phyloP scores from a whole-genome alignment of 2,329 filamentous ascomycete species.

The Pseudonectria buxi region DNA sequence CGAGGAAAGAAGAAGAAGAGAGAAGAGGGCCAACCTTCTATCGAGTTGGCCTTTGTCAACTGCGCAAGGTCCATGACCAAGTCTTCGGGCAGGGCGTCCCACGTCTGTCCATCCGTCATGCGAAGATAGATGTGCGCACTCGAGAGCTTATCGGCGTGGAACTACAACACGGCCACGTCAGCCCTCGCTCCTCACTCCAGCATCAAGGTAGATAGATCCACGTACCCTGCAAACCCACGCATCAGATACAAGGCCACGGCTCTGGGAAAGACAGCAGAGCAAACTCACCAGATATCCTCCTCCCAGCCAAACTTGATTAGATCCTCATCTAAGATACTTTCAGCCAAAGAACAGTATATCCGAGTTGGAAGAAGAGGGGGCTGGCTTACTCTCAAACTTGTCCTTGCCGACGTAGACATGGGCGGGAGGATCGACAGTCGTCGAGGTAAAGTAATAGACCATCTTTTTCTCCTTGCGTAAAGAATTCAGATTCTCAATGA shows the following conservation, averaged over 20 bases:
- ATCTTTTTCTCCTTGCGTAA: conserved; percentile 41
- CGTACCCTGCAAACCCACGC: conserved; percentile 24
- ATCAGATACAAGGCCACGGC: too few relatives aligned
- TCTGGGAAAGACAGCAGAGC: neutral
- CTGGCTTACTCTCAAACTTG: conserved; percentile 85
- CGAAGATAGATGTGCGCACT: conserved; percentile 95
- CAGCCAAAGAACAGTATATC: conserved; percentile 9
- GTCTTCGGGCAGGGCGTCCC: conserved; percentile 71
- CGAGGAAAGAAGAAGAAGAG: too few relatives aligned
- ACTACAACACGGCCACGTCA: conserved; percentile 45
- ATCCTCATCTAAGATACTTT: conserved; percentile 68
- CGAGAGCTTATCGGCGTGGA: conserved; percentile 95
- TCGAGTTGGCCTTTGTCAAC: conserved; percentile 96
- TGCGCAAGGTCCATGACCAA: conserved; percentile 88
- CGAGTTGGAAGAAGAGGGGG: conserved; percentile 4
- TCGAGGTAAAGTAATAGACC: conserved; percentile 96
- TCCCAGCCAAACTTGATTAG: conserved; percentile 92
- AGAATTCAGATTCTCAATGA: too few relatives aligned
- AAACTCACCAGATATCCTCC: conserved; percentile 80
- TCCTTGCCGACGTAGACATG: conserved; percentile 97
- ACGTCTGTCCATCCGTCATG: conserved; percentile 67
- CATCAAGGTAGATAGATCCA: neutral
- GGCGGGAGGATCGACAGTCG: conserved; percentile 70
- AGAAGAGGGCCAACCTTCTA: conserved; percentile 60
- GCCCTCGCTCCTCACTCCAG: neutral